A percentile compares a stretch with the other conserved stretches of the same genome.
Conservation (phyloP, 2,329 filamentous ascomycete species). For the Phoma sp. region DNA sequence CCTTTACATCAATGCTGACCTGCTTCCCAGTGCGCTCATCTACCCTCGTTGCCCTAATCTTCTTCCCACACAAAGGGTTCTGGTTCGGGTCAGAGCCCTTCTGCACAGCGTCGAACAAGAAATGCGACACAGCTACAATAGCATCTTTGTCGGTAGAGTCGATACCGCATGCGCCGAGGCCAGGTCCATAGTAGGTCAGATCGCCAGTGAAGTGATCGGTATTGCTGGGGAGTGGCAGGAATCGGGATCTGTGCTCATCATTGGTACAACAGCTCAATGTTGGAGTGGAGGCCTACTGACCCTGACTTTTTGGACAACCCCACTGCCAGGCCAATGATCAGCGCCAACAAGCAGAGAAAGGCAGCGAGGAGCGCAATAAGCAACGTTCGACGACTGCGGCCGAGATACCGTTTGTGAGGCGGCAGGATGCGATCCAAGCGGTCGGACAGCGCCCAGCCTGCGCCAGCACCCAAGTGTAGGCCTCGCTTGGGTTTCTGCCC, state of each 20-base stretch:
- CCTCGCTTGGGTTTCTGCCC: conserved; percentile 2
- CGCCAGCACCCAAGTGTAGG: conserved; percentile 18
- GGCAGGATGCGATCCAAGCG: conserved; percentile 47
- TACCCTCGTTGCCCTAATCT: conserved; percentile 65
- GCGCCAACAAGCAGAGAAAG: conserved; percentile 44
- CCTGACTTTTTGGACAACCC: conserved; percentile 39
- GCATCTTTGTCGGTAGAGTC: conserved; percentile 60
- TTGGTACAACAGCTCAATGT: not conserved
- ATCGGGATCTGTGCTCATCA: conserved; percentile 33
- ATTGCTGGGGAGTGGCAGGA: conserved; percentile 60
- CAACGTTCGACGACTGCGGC: conserved; percentile 48
- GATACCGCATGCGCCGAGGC: conserved; percentile 72
- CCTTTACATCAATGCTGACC: conserved; percentile 64
- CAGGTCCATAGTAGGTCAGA: conserved; percentile 71
- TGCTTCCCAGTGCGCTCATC: conserved; percentile 51
- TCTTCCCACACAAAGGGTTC: conserved; percentile 71
- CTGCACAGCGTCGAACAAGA: conserved; percentile 67
- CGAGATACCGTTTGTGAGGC: conserved; percentile 48
- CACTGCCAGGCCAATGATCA: conserved; percentile 52
- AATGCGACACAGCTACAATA: conserved; percentile 70
- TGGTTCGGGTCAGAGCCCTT: conserved; percentile 61
- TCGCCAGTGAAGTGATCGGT: conserved; percentile 65
- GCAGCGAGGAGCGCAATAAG: conserved; percentile 42
- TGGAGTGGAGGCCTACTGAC: conserved; percentile 8
- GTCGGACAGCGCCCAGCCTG: conserved; percentile 34